A percentile compares a stretch with the other conserved stretches of the same genome.
Evolutionary conservation across 108 stramenopile genomes (phyloP).

Genomic region (Cyclostephanos tholiformis): DNA sequence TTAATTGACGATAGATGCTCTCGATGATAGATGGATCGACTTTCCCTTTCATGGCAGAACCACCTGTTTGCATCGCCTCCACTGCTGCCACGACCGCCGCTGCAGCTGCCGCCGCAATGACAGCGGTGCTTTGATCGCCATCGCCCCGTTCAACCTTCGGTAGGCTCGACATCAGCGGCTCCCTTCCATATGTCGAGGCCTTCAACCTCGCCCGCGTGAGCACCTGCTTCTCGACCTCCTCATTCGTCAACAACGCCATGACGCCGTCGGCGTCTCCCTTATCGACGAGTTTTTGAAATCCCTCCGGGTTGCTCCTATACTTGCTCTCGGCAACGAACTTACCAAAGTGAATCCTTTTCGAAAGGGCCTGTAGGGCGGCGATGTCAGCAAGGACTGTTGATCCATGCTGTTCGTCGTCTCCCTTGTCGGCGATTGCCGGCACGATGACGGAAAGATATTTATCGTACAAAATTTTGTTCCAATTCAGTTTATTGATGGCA

Average conservation of each 20-base stretch:
- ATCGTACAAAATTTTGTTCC: conserved; percentile 86
- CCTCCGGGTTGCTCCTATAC: conserved; percentile 84
- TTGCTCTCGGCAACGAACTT: conserved; percentile 99
- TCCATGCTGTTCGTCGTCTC: conserved; percentile 98
- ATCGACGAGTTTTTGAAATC: conserved; percentile 86
- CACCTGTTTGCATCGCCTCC: conserved; percentile 55
- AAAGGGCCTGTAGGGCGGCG: conserved; percentile 88
- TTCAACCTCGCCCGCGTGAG: conserved; percentile 89
- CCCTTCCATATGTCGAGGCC: conserved; percentile 93
- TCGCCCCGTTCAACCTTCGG: conserved; percentile 41
- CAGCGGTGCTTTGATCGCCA: conserved; percentile 50
- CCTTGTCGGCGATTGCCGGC: conserved; percentile 72
- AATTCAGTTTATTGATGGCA: conserved; percentile 80
- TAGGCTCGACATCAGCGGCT: conserved; percentile 68
- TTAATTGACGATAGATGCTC: conserved; percentile 89
- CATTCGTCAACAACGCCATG: conserved; percentile 93
- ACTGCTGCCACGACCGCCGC: conserved; percentile 76
- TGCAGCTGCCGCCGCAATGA: conserved; percentile 79
- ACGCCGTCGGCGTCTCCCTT: conserved; percentile 94
- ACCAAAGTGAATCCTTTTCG: conserved; percentile 94
- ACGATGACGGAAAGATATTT: conserved; percentile 86
- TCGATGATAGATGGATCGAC: conserved; percentile 92
- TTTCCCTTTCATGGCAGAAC: conserved; percentile 61
- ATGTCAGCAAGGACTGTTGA: conserved; percentile 90
- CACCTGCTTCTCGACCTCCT: conserved; percentile 93